Percentiles rank a stretch among this genome's conserved stretches.
Conservation (phyloP, 2,329 filamentous ascomycete genomes). For the Tolypocladium inflatum region DNA sequence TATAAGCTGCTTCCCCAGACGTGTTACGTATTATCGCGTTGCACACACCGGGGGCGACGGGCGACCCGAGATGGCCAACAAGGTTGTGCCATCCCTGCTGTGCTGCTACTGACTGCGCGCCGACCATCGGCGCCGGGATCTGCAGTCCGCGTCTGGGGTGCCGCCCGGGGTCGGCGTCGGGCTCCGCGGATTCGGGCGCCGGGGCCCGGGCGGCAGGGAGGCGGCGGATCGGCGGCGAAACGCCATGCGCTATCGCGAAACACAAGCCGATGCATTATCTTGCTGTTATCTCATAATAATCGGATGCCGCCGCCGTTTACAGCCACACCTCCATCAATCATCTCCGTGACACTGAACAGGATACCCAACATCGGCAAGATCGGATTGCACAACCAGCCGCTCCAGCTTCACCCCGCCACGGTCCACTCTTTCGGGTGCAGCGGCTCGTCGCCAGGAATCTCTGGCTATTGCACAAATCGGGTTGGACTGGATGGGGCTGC, state of each 20-base stretch:
- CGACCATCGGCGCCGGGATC: neutral
- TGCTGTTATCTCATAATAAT: neutral
- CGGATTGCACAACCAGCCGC: neutral
- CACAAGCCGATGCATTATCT: neutral
- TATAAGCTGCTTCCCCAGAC: neutral
- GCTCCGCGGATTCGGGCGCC: neutral
- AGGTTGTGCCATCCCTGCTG: too few species aligned
- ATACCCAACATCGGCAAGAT: too few species aligned
- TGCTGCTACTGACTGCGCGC: neutral
- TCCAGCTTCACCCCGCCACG: neutral
- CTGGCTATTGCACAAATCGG: neutral
- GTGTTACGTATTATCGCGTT: neutral
- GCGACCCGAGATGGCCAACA: neutral
- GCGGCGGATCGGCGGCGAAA: neutral
- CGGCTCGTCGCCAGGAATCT: neutral
- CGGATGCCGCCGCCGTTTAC: neutral
- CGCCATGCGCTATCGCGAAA: neutral
- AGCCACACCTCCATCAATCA: neutral
- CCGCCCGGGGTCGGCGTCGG: neutral
- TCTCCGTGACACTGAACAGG: too few species aligned
- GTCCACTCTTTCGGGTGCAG: neutral
- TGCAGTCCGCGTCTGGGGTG: neutral
- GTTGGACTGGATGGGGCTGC: neutral
- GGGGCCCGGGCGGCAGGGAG: neutral
- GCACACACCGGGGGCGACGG: neutral